Base-by-base conservation (phyloP, 2,329 filamentous ascomycete genomes). In the Penicillium glabrum region DNA sequence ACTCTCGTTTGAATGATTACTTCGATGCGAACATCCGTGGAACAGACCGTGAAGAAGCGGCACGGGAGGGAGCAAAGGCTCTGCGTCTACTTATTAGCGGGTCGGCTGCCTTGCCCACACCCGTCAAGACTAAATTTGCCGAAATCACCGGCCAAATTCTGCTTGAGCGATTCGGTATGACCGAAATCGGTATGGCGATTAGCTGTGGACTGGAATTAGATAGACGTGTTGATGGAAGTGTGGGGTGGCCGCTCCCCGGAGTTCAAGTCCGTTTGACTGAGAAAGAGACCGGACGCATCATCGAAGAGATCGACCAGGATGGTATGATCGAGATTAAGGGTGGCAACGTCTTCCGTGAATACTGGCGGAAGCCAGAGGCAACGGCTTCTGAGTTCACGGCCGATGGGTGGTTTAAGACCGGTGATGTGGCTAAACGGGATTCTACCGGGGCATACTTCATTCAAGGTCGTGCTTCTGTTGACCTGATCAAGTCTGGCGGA, bases 401-500 rank as follows among this genome's bases (percentile, higher is more conserved):
- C 1, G 77, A 81, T 44, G 78, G 78, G 10, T 82, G 79, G 71
- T 82, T 80, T 65, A 77, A 76, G 60, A 82, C 79, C 0, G 79
- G 79, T 10, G 80, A 82, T 57, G 72, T 77, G 5, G 75, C 75
- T 1, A 65, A 68, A 19, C 70, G 74, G 16, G 69, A 76, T 51
- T 60, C 58, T 5, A 61, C 56, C 11, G 57, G 78, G 59, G 66
- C 81, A 69, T 84, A 83, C 63, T 84, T 73, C 37, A 83, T 84
- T 52, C 72, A 82, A 52, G 82, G 82, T 9, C 76, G 81, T 11
- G 80, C 79, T 10, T 80, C 77, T 19, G 74, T 82, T 7, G 81
- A 83, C 59, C 75, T 84, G 31, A 82, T 85, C 66, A 84, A 84
- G 60, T 80, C 78, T 1, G 81, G 82, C 16, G 82, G 82, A 0